Evolutionary conservation across 176 grass and related monocot genomes (phyloP).

Genomic region (Pharus latifolius): DNA sequence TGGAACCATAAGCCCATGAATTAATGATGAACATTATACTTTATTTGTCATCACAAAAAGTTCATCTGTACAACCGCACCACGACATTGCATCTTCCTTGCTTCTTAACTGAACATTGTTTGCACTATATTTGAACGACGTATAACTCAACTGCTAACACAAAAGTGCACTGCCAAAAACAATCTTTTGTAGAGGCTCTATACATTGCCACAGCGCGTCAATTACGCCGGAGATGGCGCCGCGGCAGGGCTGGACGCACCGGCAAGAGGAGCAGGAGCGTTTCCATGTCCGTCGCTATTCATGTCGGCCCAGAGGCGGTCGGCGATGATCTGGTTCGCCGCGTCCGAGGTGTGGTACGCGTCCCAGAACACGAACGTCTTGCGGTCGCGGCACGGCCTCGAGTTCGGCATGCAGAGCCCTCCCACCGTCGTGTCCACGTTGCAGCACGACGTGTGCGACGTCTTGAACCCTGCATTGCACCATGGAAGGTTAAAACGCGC

Average conservation of each 20-base stretch:
- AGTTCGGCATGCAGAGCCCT: slow-evolving; percentile 72
- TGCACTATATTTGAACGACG: too few species aligned
- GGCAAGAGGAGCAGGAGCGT: neutral
- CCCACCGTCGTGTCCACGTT: slow-evolving; percentile 69
- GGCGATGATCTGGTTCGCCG: slow-evolving; percentile 77
- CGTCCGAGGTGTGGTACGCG: slow-evolving; percentile 89
- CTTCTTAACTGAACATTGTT: too few species aligned
- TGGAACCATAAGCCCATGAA: too few species aligned
- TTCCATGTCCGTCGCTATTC: neutral
- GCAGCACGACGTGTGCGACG: slow-evolving; percentile 81
- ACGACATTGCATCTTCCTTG: too few species aligned
- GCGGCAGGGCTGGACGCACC: neutral
- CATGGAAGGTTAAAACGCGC: too few species aligned
- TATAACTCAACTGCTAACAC: too few species aligned
- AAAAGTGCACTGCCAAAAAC: too few species aligned
- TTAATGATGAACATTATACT: too few species aligned
- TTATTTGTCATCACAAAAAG: too few species aligned
- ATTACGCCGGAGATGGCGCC: slow-evolving; percentile 8
- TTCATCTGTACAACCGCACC: too few species aligned
- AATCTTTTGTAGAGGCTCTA: too few species aligned
- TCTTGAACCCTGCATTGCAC: slow-evolving; percentile 48
- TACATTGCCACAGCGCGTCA: too few species aligned
- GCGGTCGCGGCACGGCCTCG: slow-evolving; percentile 58
- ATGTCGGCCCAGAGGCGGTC: slow-evolving; percentile 51
- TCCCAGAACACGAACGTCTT: slow-evolving; percentile 90